Evolutionary conservation across 2,329 filamentous ascomycete genomes (phyloP).

Genomic region (Sphaerostilbella broomeana): DNA sequence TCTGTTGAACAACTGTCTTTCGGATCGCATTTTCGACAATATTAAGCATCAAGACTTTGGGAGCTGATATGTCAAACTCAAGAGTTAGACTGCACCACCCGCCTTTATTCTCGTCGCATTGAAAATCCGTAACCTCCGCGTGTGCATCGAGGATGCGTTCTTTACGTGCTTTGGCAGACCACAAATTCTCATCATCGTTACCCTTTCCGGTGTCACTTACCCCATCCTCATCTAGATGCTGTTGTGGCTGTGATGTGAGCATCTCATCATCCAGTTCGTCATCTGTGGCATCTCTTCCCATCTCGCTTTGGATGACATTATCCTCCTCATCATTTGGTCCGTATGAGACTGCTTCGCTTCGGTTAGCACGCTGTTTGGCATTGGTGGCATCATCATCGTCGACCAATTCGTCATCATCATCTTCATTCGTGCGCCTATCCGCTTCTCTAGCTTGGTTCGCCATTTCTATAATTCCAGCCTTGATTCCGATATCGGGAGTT

Average conservation of each 20-base stretch:
- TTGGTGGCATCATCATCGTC: constrained; percentile 73
- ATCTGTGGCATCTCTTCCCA: constrained; percentile 54
- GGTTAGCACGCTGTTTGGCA: constrained; percentile 68
- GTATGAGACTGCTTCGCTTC: constrained; percentile 77
- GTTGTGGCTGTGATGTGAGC: constrained; percentile 19
- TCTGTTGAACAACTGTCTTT: constrained; percentile 79
- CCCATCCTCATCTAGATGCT: constrained; percentile 43
- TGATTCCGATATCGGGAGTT: constrained; percentile 64
- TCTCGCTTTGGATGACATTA: constrained; percentile 60
- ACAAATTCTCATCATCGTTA: constrained; percentile 29
- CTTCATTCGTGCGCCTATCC: constrained; percentile 37
- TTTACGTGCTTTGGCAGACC: constrained; percentile 46
- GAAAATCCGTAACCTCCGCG: constrained; percentile 66
- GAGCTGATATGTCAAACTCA: constrained; percentile 70
- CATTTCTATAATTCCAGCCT: constrained; percentile 47
- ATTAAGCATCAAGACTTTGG: constrained; percentile 89
- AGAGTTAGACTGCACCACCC: constrained; percentile 75
- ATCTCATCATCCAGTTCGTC: constrained; percentile 14
- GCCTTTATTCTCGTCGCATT: constrained; percentile 68
- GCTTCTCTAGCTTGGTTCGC: constrained; percentile 31
- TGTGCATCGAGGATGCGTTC: constrained; percentile 58
- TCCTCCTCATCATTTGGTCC: constrained; percentile 92
- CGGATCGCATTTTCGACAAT: constrained; percentile 77
- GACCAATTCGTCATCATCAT: constrained; percentile 63
- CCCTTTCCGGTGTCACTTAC: constrained; percentile 31